Conservation (phyloP, 192 early-diverging fungal species). For the Linnemannia zychae region DNA sequence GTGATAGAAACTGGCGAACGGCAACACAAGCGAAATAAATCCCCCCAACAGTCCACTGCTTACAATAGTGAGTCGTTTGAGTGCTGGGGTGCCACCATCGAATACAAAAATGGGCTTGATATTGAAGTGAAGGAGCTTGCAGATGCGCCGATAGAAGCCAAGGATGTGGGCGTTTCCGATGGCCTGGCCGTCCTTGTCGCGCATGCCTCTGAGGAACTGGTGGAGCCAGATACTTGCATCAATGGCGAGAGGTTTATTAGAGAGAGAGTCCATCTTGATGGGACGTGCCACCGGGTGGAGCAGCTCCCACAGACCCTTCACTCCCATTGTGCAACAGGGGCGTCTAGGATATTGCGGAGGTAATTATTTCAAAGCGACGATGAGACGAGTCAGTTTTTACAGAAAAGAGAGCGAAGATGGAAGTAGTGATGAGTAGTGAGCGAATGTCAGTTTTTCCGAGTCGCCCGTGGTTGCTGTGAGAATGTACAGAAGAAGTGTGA, state of each 20-base stretch:
- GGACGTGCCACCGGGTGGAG: constrained; percentile 84
- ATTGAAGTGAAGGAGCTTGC: constrained; percentile 92
- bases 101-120: constrained; percentile 97
- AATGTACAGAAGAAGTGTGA: background rate
- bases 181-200: constrained; percentile 87
- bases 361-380: background rate
- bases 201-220: constrained; percentile 96
- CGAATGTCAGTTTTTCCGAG: too few species aligned
- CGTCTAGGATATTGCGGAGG: background rate
- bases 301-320: constrained; percentile 93
- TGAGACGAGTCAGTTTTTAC: background rate
- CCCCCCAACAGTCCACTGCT: too few species aligned
- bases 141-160: constrained; percentile 95
- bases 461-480: too few species aligned
- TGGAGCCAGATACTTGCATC: constrained; percentile 99
- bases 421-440: too few species aligned
- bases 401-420: background rate
- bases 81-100: constrained; percentile 90
- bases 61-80: constrained; percentile 85
- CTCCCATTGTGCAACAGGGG: constrained; percentile 77
- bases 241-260: constrained; percentile 84
- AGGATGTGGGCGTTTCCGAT: constrained; percentile 88
- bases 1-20: too few species aligned
- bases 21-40: too few species aligned
- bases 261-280: constrained; percentile 83